Conservation (phyloP, 2,329 filamentous ascomycete genomes). For the Curvularia spicifera region DNA sequence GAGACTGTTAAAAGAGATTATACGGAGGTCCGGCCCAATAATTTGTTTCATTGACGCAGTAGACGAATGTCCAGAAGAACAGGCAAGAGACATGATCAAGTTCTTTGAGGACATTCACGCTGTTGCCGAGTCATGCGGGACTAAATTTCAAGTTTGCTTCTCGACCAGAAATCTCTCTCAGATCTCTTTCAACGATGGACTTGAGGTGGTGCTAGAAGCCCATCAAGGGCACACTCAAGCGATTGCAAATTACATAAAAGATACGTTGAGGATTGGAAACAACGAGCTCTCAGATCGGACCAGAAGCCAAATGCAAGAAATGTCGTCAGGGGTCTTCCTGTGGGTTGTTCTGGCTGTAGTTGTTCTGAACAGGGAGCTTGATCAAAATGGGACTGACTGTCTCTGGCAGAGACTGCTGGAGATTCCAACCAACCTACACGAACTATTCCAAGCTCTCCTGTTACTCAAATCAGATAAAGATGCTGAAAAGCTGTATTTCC, state of each 20-base stretch:
- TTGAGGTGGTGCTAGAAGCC: conserved; percentile 44
- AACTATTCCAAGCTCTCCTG: conserved; percentile 7
- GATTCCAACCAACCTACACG: background rate
- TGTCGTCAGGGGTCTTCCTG: conserved; percentile 54
- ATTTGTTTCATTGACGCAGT: conserved; percentile 53
- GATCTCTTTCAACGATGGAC: conserved; percentile 44
- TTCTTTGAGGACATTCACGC: conserved; percentile 53
- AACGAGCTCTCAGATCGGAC: conserved; percentile 27
- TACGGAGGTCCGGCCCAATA: conserved; percentile 17
- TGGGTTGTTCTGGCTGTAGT: conserved; percentile 43
- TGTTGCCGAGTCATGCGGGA: conserved; percentile 13
- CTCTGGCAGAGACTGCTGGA: background rate
- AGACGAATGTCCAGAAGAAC: conserved; percentile 56
- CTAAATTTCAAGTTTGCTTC: conserved; percentile 32
- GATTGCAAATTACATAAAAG: conserved; percentile 37
- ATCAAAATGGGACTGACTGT: conserved; percentile 34
- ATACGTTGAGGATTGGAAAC: conserved; percentile 29
- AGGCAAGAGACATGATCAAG: conserved; percentile 53
- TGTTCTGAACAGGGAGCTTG: conserved; percentile 53
- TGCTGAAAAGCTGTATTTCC: conserved; percentile 20
- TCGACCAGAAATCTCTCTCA: conserved; percentile 54
- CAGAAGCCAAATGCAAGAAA: conserved; percentile 41
- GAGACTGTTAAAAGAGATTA: conserved; percentile 25
- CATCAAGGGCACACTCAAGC: conserved; percentile 49
- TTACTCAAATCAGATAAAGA: conserved; percentile 46